Base-by-base conservation (phyloP, 1,284 basidiomycete species). In the Austroboletus rostrupii region DNA sequence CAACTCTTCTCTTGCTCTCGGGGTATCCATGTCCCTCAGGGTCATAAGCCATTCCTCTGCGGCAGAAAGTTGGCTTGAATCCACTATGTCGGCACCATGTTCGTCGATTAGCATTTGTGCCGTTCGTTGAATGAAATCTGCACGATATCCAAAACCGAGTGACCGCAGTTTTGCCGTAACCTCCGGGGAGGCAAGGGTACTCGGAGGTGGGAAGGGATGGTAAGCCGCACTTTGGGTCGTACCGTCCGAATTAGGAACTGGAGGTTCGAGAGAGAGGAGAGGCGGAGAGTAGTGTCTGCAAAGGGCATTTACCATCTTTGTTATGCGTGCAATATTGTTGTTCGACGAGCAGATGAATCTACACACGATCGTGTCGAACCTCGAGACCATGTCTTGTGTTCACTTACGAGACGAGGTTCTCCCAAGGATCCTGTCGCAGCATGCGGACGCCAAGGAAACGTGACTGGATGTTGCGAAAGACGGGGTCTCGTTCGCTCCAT, bases 291-390 rank as follows among this genome's bases (percentile, higher is more conserved):
- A 95, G 29, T 85, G 75, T 37, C 70, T 76, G 64, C 83, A 91
- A 47, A 87, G 76, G 54, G 78, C 72, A 58, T 87, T 86, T 33
- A 97, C 83, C 85, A 97, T 93, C 52, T 87, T 88, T 5, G 90
- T 89, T 62, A 97, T 97, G 1, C 94, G 85, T 3, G 81, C 71
- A 45, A 97, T 99, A 61, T 99, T 96, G 67, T 99, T 99, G 64
- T 98, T 99, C 1, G 94, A 92, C 16, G 94, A 97, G 63, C 96
- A 99, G 57, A 99, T 97, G 72, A 99, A 99, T 10, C 94, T 96
- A 55, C 44, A 40, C 35, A 51, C 28, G 32, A 38, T 50, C 47
- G 45, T 51, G 50, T 53, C 41, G 46, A 56, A 37, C 19, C 33
- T 36, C 32, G 19, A 45, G 45, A 49, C 29, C n/a, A 28, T 45